Conservation (phyloP, 2,329 filamentous ascomycete genomes). For the Ophiostoma pallidulum region DNA sequence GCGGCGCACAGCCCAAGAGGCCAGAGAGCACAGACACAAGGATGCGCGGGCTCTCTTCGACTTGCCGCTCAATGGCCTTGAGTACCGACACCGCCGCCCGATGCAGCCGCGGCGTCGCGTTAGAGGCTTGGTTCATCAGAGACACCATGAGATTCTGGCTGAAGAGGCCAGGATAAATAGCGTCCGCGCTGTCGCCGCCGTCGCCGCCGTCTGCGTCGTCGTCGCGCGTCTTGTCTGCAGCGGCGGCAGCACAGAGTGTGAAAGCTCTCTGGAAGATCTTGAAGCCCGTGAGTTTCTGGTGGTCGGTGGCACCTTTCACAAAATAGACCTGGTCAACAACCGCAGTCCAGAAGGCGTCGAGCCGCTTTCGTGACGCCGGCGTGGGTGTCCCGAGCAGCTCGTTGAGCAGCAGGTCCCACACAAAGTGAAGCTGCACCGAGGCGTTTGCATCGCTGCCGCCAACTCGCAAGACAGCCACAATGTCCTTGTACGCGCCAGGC, state of each 20-base stretch:
- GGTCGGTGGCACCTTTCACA: slow-evolving; percentile 68
- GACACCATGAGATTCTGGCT: slow-evolving; percentile 75
- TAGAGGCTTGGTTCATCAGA: slow-evolving; percentile 72
- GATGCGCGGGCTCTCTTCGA: slow-evolving; percentile 50
- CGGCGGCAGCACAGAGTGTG: slow-evolving; percentile 31
- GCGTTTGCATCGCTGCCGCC: slow-evolving; percentile 45
- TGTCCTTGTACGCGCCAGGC: slow-evolving; percentile 53
- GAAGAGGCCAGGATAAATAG: slow-evolving; percentile 54
- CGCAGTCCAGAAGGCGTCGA: slow-evolving; percentile 17
- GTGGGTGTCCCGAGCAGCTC: slow-evolving; percentile 19
- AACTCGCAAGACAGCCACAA: slow-evolving; percentile 69
- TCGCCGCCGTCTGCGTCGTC: no score
- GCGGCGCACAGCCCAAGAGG: slow-evolving; percentile 45
- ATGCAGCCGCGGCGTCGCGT: slow-evolving; percentile 70
- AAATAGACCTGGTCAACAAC: slow-evolving; percentile 84
- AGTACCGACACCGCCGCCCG: slow-evolving; percentile 67
- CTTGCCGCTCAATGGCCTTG: slow-evolving; percentile 58
- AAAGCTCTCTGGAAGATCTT: slow-evolving; percentile 75
- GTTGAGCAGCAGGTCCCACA: slow-evolving; percentile 71
- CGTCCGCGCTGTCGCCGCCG: slow-evolving; percentile 28
- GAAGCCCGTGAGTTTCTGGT: slow-evolving; percentile 88
- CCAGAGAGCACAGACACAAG: slow-evolving; percentile 53
- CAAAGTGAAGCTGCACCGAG: slow-evolving; percentile 74
- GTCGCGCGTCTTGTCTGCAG: no score
- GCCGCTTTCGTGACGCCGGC: slow-evolving; percentile 1